phyloP scores from a whole-genome alignment of 345 rosid genomes.

The Dipteronia sinensis region DNA sequence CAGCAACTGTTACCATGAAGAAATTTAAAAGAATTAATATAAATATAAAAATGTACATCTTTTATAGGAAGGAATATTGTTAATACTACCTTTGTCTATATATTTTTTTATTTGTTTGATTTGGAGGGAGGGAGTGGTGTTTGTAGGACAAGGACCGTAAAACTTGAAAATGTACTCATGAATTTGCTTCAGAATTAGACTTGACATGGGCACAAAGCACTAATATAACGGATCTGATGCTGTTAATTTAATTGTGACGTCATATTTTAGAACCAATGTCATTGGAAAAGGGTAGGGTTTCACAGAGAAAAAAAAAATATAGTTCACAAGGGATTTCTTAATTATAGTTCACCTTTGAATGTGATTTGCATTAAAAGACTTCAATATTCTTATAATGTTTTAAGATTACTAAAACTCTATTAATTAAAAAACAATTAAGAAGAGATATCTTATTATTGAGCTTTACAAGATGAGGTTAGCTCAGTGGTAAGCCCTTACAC shows the following conservation, averaged over 20 bases:
- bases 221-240: background rate
- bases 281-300: background rate
- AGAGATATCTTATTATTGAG: too few relatives aligned
- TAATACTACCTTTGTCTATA: background rate
- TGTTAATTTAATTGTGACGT: background rate
- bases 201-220: background rate
- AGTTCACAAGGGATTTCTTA: too few relatives aligned
- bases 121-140: background rate
- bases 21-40: background rate
- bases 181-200: background rate
- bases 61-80: background rate
- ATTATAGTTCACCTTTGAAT: too few relatives aligned
- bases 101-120: background rate
- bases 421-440: too few relatives aligned
- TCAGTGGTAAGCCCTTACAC: too few relatives aligned
- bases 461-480: too few relatives aligned
- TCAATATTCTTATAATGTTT: too few relatives aligned
- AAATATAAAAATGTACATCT: background rate
- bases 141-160: background rate
- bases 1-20: background rate
- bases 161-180: background rate
- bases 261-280: background rate
- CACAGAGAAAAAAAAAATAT: background rate
- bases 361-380: too few relatives aligned
- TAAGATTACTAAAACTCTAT: too few relatives aligned